A percentile compares a stretch with the other conserved stretches of the same genome.
Evolutionary conservation across 2,329 filamentous ascomycete species (phyloP).

Genomic region (Exophiala lecanii-corni): DNA sequence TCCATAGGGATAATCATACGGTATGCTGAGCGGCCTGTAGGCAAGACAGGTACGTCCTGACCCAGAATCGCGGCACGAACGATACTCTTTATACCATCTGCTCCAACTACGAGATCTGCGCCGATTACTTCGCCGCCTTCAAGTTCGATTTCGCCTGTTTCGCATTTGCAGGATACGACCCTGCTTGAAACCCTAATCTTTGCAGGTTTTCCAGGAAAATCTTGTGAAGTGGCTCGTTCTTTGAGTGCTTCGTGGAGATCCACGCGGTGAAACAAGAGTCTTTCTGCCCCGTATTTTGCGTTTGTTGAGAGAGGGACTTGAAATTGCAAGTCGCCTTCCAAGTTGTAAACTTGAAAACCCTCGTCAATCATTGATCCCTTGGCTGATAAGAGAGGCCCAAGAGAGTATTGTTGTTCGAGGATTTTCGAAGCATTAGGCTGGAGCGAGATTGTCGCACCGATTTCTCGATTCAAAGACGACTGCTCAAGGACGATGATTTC

Average conservation of each 20-base stretch:
- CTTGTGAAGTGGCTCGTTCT: conserved; percentile 7
- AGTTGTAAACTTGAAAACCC: conserved; percentile 28
- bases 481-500: conserved; percentile 28
- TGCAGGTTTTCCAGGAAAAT: conserved; percentile 17
- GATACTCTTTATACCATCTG: conserved; percentile 28
- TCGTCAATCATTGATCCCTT: conserved; percentile 22
- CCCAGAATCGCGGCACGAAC: conserved; percentile 22
- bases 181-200: conserved; percentile 16
- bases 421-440: conserved; percentile 2
- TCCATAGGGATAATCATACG: conserved; percentile 31
- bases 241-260: conserved; percentile 28
- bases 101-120: conserved; percentile 28
- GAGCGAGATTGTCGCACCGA: neutral
- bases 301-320: conserved; percentile 20
- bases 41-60: conserved; percentile 23
- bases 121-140: conserved; percentile 19
- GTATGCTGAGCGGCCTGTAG: conserved; percentile 38
- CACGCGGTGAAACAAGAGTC: conserved; percentile 18
- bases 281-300: neutral
- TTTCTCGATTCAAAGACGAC: conserved; percentile 31
- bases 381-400: conserved; percentile 13
- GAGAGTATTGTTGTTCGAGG: conserved; percentile 9
- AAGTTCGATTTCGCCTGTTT: conserved; percentile 16
- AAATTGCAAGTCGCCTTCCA: conserved; percentile 23
- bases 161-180: conserved; percentile 7